A percentile compares a stretch with the other conserved stretches of the same genome.
phyloP scores from a whole-genome alignment of 1,284 basidiomycete species.

The Porodaedalea pini region DNA sequence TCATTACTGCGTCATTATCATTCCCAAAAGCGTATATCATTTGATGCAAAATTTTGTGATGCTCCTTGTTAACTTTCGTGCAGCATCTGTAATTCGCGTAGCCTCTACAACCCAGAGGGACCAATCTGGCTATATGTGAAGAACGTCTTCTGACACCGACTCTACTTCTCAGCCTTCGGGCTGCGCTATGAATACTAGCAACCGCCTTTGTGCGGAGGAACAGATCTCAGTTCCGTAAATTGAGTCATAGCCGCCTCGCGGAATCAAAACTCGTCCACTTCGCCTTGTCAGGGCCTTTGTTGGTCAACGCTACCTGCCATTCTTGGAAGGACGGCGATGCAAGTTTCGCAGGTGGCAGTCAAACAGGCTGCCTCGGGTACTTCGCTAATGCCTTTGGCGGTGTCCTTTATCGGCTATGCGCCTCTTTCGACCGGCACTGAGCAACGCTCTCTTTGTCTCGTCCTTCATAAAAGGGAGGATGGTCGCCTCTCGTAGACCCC shows the following conservation, averaged over 20 bases:
- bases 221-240: not conserved
- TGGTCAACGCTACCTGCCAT: not conserved
- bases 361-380: not conserved
- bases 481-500: too few species aligned
- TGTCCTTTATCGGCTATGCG: constrained; percentile 1
- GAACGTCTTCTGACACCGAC: not conserved
- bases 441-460: not conserved
- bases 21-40: too few species aligned
- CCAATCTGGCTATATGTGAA: not conserved
- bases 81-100: not conserved
- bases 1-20: too few species aligned
- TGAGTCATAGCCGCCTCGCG: not conserved
- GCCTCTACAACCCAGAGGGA: not conserved
- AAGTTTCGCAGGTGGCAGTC: not conserved
- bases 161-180: not conserved
- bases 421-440: not conserved
- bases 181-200: not conserved
- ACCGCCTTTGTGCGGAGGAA: not conserved
- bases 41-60: too few species aligned
- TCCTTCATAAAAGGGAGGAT: too few species aligned
- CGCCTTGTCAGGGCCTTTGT: not conserved
- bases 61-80: too few species aligned
- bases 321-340: not conserved
- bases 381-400: not conserved
- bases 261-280: constrained; percentile 1